Base-by-base conservation (phyloP, 139 green algal species). In the Gonium pectorale region DNA sequence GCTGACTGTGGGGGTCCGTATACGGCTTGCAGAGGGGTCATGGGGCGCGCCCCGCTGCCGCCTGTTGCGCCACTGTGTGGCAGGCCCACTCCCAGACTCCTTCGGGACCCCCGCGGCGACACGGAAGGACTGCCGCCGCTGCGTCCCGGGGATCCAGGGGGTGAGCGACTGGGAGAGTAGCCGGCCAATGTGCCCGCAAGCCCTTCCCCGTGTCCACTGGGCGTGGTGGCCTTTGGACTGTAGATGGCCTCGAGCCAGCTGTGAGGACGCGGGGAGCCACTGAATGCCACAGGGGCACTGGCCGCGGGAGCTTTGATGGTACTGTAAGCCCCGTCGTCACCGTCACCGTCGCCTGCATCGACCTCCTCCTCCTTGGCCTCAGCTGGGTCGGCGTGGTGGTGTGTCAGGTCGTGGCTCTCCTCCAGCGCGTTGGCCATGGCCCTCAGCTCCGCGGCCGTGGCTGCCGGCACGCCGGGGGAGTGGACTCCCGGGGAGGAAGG, bases 391-490 rank as follows among this genome's bases (percentile, higher is more conserved):
- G n/a, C n/a, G n/a, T n/a, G n/a, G n/a, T n/a, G n/a, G n/a, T n/a
- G n/a, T n/a, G n/a, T n/a, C n/a, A n/a, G n/a, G 46, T 54, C 46
- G 22, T 38, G 66, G 24, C n/a, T 44, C 17, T 72, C 77, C 7
- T 83, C 77, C 11, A 83, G 62, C 11, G 77, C 77, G 1, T 31
- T 8, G 3, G 68, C 77, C 62, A 83, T 49, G 44, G 77, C 77
- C 0, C 44, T 60, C 19, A 83, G 77, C 56, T 83, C 77, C 2
- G 29, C 77, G 11, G 43, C 62, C 3, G 77, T 66, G 31, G 62
- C 60, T 31, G 29, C 49, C 2, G 41, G 41, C 3, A 59, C 59
- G 3, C 19, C 77, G 8, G 77, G 77, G 8, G 77, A 56, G 43
- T 7, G 21, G 3, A 9, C 29, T 5, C 44, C 70, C 5, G 70